These are phyloP conservation scores for Penicillium egyptiacum DNA, from an alignment of 495 filamentous ascomycete species.

Conservation along the genomic window DNA sequence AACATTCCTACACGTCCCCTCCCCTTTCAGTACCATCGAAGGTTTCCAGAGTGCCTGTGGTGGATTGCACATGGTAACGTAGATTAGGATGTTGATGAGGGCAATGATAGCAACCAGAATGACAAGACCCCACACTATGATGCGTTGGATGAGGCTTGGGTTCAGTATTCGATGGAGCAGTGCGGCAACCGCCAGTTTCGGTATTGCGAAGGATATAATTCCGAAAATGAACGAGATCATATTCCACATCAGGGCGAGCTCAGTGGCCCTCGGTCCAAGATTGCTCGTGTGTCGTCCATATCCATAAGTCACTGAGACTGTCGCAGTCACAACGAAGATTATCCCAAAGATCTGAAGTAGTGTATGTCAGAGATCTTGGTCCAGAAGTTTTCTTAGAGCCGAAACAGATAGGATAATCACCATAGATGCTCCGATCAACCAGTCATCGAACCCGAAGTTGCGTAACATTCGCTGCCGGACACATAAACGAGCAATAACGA, in stretches of 20 bases:
- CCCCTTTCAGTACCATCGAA: slow-evolving; percentile 19
- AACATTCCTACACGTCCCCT: slow-evolving; percentile 15
- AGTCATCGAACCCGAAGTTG: slow-evolving; percentile 26
- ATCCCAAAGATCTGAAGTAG: slow-evolving; percentile 22
- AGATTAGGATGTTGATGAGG: slow-evolving; percentile 28
- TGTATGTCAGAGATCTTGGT: not conserved
- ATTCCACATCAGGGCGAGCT: slow-evolving; percentile 26
- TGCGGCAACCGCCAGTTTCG: slow-evolving; percentile 31
- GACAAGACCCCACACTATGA: slow-evolving; percentile 22
- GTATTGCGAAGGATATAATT: slow-evolving; percentile 30
- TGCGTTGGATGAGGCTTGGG: slow-evolving; percentile 16
- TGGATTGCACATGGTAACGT: slow-evolving; percentile 33
- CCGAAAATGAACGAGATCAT: slow-evolving; percentile 28
- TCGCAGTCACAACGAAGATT: slow-evolving; percentile 19
- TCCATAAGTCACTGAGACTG: slow-evolving; percentile 27
- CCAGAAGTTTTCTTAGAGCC: too few species aligned
- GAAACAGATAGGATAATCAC: not conserved
- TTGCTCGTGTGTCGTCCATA: slow-evolving; percentile 30
- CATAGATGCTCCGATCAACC: slow-evolving; percentile 15
- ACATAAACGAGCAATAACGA: slow-evolving; percentile 43
- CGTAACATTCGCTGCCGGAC: slow-evolving; percentile 43
- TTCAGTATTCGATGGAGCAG: slow-evolving; percentile 32
- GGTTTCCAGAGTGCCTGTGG: slow-evolving; percentile 30
- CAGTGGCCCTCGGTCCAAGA: slow-evolving; percentile 13
- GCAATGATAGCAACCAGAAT: slow-evolving; percentile 20